A percentile compares a stretch with the other conserved stretches of the same genome.
Conservation (phyloP, 331 rosid species). For the Spiraea crenata region DNA sequence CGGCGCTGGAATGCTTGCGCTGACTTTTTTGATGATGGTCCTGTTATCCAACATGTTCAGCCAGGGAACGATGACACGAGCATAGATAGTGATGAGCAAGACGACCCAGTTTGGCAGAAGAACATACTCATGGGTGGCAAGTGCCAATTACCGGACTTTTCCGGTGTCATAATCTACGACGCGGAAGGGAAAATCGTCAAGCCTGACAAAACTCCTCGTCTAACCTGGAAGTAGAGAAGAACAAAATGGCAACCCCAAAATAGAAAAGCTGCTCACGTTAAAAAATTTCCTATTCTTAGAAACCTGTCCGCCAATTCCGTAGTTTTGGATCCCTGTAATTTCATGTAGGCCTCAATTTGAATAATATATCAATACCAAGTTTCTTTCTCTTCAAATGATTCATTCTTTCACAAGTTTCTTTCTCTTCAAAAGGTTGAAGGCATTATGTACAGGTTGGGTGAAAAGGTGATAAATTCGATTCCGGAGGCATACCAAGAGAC, state of each 20-base stretch:
- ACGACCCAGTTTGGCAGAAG: conserved; percentile 71
- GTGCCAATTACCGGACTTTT: conserved; percentile 90
- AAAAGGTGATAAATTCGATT: neutral
- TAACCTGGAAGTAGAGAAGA: conserved; percentile 57
- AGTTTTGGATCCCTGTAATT: neutral
- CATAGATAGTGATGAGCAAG: conserved; percentile 29
- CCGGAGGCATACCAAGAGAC: neutral
- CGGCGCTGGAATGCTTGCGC: conserved; percentile 29
- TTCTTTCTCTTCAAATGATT: neutral
- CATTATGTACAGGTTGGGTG: neutral
- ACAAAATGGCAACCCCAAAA: neutral
- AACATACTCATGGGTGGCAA: conserved; percentile 92
- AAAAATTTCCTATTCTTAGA: neutral
- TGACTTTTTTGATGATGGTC: conserved; percentile 1
- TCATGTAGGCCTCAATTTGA: neutral
- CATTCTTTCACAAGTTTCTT: neutral
- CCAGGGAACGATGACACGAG: neutral
- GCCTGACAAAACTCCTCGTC: conserved; percentile 46
- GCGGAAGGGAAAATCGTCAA: conserved; percentile 51
- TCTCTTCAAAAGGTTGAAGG: neutral
- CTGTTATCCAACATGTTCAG: conserved; percentile 18
- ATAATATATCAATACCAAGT: neutral
- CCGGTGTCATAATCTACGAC: conserved; percentile 84
- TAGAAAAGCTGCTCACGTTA: neutral
- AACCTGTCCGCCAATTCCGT: neutral